These are phyloP conservation scores for Knoxdaviesia capensis DNA, from an alignment of 2,329 filamentous ascomycete genomes.

Conservation along the genomic window DNA sequence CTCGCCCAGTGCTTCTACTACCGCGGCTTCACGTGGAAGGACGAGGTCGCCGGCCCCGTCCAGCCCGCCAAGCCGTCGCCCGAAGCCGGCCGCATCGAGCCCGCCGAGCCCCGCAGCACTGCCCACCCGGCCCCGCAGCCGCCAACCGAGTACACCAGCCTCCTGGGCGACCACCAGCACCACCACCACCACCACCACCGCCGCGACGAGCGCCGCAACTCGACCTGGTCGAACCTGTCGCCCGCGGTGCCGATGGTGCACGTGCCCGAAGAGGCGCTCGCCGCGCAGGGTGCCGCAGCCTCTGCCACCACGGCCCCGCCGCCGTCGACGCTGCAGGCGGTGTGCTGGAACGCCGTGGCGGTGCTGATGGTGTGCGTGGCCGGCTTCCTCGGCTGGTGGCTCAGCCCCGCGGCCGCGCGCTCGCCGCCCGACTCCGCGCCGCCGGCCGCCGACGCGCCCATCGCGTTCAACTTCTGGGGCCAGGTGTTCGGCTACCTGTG, in stretches of 20 bases:
- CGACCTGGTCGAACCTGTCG: conserved; percentile 45
- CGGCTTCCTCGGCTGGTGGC: conserved; percentile 70
- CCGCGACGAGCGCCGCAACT: conserved; percentile 29
- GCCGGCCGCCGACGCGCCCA: conserved; percentile 19
- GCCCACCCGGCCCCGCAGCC: too few relatives aligned
- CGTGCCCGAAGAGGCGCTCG: conserved; percentile 16
- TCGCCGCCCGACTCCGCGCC: conserved; percentile 13
- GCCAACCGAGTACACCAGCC: conserved; percentile 30
- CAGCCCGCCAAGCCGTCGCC: too few relatives aligned
- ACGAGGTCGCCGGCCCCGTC: conserved; percentile 29
- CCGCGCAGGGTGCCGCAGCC: too few relatives aligned
- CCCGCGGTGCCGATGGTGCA: conserved; percentile 62
- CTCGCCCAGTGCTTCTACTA: conserved; percentile 91
- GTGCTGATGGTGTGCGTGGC: conserved; percentile 68
- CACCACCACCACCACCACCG: conserved; percentile 15
- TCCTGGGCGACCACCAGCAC: conserved; percentile 16
- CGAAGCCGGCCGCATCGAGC: too few relatives aligned
- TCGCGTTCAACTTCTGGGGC: conserved; percentile 55
- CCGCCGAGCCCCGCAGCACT: too few relatives aligned
- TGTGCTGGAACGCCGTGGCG: conserved; percentile 55
- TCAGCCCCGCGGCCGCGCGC: conserved; percentile 24
- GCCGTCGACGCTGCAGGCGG: conserved; percentile 32
- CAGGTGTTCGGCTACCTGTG: conserved; percentile 92
- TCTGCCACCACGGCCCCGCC: too few relatives aligned
- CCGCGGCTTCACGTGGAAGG: conserved; percentile 53